phyloP scores from a whole-genome alignment of 2,329 filamentous ascomycete genomes.

The Aaosphaeria arxii region DNA sequence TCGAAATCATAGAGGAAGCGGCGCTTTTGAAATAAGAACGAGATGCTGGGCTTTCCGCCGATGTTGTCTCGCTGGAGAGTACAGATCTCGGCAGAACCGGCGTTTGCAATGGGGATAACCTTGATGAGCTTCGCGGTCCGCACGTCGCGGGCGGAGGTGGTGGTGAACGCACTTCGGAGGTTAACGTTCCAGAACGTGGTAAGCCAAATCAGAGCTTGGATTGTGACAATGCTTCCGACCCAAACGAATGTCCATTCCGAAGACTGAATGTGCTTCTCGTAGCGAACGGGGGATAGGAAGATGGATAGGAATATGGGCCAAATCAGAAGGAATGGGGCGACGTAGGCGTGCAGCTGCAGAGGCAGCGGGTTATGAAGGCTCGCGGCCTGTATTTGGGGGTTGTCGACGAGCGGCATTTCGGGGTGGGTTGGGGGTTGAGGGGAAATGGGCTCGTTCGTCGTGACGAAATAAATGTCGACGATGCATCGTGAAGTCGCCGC shows the following conservation, averaged over 20 bases:
- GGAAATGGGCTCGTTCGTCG: no score
- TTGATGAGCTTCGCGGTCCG: constrained; percentile 83
- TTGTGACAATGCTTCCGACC: constrained; percentile 80
- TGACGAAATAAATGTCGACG: no score
- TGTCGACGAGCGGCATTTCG: constrained; percentile 72
- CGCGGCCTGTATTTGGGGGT: constrained; percentile 81
- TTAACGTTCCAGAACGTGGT: constrained; percentile 98
- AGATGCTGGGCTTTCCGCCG: constrained; percentile 71
- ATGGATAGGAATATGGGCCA: constrained; percentile 91
- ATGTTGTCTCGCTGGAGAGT: constrained; percentile 72
- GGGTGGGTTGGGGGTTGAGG: background rate
- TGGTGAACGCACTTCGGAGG: constrained; percentile 76
- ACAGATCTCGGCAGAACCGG: constrained; percentile 86
- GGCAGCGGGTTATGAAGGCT: constrained; percentile 86
- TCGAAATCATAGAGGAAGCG: constrained; percentile 81
- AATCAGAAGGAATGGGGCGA: constrained; percentile 87
- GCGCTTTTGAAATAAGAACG: constrained; percentile 97
- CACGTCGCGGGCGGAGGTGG: constrained; percentile 66
- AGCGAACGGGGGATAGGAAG: constrained; percentile 79
- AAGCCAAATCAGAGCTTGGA: constrained; percentile 87
- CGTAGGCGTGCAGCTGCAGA: constrained; percentile 76
- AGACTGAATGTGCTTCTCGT: constrained; percentile 88
- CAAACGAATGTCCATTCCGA: constrained; percentile 98
- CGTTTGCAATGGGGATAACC: constrained; percentile 70
- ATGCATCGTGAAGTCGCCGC: no score